Percentiles rank a stretch among this genome's conserved stretches.
Conservation (phyloP, 2,329 filamentous ascomycete species). For the Neofusicoccum ribis region DNA sequence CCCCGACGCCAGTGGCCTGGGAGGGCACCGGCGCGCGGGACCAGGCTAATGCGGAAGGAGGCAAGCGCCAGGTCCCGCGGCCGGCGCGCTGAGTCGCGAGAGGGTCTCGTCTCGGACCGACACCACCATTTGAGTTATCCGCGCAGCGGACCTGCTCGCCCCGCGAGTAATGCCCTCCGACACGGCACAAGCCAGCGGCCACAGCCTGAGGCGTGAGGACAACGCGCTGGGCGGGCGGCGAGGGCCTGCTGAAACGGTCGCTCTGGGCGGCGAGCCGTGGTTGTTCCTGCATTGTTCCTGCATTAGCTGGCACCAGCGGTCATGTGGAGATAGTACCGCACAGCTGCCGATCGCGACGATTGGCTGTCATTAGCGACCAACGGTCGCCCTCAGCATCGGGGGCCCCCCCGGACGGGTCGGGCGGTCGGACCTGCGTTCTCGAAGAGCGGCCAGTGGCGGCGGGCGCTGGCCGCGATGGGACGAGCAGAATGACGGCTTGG, state of each 20-base stretch:
- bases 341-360: conserved; percentile 17
- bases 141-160: conserved; percentile 3
- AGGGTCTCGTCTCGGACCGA: conserved; percentile 20
- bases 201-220: conserved; percentile 2
- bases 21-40: conserved; percentile 8
- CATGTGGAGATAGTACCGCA: conserved; percentile 10
- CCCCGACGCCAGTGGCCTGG: conserved; percentile 37
- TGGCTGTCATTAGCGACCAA: conserved; percentile 15
- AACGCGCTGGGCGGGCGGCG: not conserved
- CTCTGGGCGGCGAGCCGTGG: conserved; percentile 6
- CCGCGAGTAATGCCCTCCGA: conserved; percentile 8
- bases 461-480: not conserved
- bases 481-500: conserved; percentile 25
- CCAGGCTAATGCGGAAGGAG: conserved; percentile 15
- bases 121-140: conserved; percentile 12
- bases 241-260: conserved; percentile 16
- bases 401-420: conserved; percentile 7
- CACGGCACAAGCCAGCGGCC: not conserved
- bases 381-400: conserved; percentile 12
- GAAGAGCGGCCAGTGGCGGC: conserved; percentile 11
- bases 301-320: conserved; percentile 31
- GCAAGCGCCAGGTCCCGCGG: conserved; percentile 19
- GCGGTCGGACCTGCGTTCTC: conserved; percentile 17
- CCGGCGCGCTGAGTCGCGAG: conserved; percentile 25
- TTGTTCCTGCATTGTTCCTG: conserved; percentile 45